Evolutionary conservation across 1,139 yeast genomes (phyloP), one percentile per base, ranked within the genome.

Genomic region (Meyerozyma guilliermondii): DNA sequence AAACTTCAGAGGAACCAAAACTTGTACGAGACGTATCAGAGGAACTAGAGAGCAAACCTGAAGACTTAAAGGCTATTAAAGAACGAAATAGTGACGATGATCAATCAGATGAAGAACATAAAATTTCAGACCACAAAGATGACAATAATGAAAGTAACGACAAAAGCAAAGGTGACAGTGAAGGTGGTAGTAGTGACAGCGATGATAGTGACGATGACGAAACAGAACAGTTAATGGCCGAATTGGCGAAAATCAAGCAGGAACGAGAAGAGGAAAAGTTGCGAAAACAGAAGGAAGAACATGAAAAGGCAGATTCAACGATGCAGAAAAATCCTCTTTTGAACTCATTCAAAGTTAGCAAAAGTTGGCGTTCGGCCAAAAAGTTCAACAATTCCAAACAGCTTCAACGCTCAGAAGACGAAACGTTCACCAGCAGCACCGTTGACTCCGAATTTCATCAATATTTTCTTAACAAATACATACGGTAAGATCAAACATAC

Each of bases 261-360:
- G 35, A 35, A 18, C 22, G 29, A 13, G 17, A 18, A 6, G 10
- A 20, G 6, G 22, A 27, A 17, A 27, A 22, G 9, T 14, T 17
- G n/a, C 23, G 24, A 33, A 17, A 7, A 33, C 24, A 17, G 5
- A 7, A 14, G 10, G 16, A 24, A n/a, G 39, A 14, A 17, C 37
- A 27, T 33, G 29, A 20, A 40, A 35, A 20, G 17, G 41, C 26
- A 35, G 35, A 26, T 26, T 39, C 17, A 34, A 28, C 23, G 9
- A 22, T 22, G 29, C 27, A 16, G 13, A 20, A 17, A n/a, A 33
- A 33, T 13, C 36, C 36, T n/a, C 36, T 33, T 17, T 8, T 33
- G n/a, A 20, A 16, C 11, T 11, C 36, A 16, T 33, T 20, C 10
- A 33, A 33, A 20, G 36, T 33, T 5, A 33, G 10, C 2, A 33